Conservation (phyloP, 202 grass and related monocot species). For the Carex arenaria region DNA sequence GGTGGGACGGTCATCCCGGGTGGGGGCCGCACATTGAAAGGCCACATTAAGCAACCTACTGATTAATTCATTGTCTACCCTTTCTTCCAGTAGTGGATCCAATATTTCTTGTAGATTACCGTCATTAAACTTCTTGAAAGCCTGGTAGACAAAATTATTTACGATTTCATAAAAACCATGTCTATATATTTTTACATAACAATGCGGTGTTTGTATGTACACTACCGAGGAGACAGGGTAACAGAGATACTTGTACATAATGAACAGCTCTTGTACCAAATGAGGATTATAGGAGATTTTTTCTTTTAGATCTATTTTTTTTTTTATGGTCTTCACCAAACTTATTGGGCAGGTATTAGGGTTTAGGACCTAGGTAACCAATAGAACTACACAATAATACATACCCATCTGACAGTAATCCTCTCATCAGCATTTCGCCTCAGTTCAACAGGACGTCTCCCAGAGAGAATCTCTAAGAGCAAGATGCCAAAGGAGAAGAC, state of each 20-base stretch:
- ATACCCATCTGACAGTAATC: conserved; percentile 98
- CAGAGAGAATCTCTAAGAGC: conserved; percentile 91
- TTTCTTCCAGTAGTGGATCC: conserved; percentile 70
- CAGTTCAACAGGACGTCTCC: conserved; percentile 75
- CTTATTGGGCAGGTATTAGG: background rate
- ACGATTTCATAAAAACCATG: background rate
- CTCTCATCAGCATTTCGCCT: conserved; percentile 67
- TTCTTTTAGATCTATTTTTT: background rate
- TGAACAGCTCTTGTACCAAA: background rate
- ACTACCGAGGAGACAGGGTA: background rate
- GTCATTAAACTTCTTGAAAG: conserved; percentile 91
- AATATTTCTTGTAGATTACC: conserved; percentile 69
- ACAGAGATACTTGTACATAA: background rate
- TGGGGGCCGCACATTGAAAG: conserved; percentile 85
- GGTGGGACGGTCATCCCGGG: conserved; percentile 64
- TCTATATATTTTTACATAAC: background rate
- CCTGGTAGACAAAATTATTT: conserved; percentile 27
- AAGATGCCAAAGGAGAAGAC: conserved; percentile 97
- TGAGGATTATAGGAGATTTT: background rate
- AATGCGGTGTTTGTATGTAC: background rate
- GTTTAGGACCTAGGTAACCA: background rate
- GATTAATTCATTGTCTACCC: conserved; percentile 56
- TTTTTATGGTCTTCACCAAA: background rate
- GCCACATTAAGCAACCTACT: conserved; percentile 61
- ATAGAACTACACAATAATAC: conserved; percentile 15